phyloP scores from a whole-genome alignment of 1,284 basidiomycete species.

The Melampsora abietis-canadensis region DNA sequence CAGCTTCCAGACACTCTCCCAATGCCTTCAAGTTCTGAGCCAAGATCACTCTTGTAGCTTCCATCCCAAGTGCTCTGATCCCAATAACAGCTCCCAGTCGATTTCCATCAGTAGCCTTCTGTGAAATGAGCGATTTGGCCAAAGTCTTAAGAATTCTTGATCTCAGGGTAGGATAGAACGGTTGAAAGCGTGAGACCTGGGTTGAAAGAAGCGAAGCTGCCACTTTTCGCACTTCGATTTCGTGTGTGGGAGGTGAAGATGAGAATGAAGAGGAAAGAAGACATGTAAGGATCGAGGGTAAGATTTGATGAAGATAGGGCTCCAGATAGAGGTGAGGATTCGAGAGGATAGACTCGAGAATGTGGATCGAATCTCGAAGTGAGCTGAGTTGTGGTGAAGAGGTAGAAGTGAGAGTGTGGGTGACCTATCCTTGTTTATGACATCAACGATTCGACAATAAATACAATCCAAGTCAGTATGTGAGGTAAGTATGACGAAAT shows the following conservation, averaged over 20 bases:
- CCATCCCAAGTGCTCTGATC: conserved; percentile 22
- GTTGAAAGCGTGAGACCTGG: conserved; percentile 64
- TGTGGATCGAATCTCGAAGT: conserved; percentile 8
- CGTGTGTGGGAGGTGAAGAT: conserved; percentile 49
- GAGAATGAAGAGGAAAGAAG: conserved; percentile 59
- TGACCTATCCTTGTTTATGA: conserved; percentile 53
- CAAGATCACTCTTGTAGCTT: conserved; percentile 29
- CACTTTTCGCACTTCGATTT: conserved; percentile 42
- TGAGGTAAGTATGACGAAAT: conserved; percentile 59
- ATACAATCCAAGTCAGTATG: conserved; percentile 50
- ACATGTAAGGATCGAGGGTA: conserved; percentile 85
- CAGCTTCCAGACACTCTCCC: conserved; percentile 33
- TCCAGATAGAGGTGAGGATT: conserved; percentile 28
- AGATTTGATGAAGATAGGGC: conserved; percentile 81
- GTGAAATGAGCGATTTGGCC: conserved; percentile 65
- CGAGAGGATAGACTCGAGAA: conserved; percentile 16
- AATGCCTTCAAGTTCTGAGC: conserved; percentile 38
- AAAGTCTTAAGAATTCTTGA: conserved; percentile 90
- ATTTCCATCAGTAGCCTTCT: conserved; percentile 34
- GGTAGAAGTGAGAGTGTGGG: background rate
- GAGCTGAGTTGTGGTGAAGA: conserved; percentile 24
- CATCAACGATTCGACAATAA: conserved; percentile 1
- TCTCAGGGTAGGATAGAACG: conserved; percentile 73
- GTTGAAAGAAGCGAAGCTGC: conserved; percentile 67
- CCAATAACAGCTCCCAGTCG: conserved; percentile 39